Evolutionary conservation across 495 filamentous ascomycete species (phyloP).

Genomic region (Lasiosphaeria ovina): DNA sequence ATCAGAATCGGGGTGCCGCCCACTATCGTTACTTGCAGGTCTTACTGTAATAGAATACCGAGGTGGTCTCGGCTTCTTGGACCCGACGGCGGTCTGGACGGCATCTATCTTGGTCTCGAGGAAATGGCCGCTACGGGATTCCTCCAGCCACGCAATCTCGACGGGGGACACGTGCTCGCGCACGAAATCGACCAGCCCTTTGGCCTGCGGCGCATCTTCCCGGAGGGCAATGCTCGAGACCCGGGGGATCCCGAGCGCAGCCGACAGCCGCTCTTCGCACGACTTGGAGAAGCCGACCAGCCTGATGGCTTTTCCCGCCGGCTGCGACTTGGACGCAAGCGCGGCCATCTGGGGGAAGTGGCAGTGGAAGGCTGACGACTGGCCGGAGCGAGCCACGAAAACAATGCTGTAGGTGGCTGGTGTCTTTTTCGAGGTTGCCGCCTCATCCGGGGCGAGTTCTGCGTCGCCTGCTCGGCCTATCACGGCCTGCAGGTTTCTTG

Average conservation of each 20-base stretch:
- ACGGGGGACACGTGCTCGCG: conserved; percentile 43
- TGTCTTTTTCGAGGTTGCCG: background rate
- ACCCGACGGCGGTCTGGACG: conserved; percentile 39
- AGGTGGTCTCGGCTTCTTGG: conserved; percentile 37
- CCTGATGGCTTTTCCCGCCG: conserved; percentile 39
- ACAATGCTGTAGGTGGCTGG: conserved; percentile 33
- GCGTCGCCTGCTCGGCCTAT: conserved; percentile 19
- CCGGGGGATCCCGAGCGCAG: conserved; percentile 54
- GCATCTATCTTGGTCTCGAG: conserved; percentile 35
- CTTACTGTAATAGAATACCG: no score
- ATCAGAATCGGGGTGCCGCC: no score
- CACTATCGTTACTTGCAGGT: no score
- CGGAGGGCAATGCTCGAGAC: conserved; percentile 58
- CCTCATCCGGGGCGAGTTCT: background rate
- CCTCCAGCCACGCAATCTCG: conserved; percentile 30
- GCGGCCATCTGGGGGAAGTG: conserved; percentile 60
- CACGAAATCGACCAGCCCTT: conserved; percentile 50
- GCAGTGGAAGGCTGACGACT: conserved; percentile 50
- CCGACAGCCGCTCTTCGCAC: conserved; percentile 49
- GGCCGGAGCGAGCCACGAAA: conserved; percentile 52
- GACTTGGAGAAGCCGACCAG: conserved; percentile 56
- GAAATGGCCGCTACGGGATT: conserved; percentile 20
- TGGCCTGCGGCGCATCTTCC: conserved; percentile 45
- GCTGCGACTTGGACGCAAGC: conserved; percentile 46
- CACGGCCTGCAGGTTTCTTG: conserved; percentile 50